Conservation (phyloP, 495 filamentous ascomycete genomes). For the Tuber magnatum region DNA sequence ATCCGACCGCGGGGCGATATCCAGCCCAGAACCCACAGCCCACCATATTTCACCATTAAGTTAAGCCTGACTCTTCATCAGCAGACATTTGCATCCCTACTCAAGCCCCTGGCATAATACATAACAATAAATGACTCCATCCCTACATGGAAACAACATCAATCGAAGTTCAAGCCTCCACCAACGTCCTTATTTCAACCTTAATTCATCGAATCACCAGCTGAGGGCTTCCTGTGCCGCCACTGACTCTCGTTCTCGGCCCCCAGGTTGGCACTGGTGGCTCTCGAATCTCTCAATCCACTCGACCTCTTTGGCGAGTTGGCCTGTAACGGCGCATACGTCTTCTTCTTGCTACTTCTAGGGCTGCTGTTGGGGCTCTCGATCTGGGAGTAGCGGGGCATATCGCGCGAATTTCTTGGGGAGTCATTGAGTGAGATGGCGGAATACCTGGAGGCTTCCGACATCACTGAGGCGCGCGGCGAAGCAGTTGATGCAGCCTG, state of each 20-base stretch:
- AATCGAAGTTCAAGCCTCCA: background rate
- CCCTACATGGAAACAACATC: background rate
- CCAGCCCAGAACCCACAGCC: background rate
- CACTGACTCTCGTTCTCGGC: background rate
- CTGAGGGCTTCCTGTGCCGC: background rate
- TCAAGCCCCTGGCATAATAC: background rate
- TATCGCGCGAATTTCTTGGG: background rate
- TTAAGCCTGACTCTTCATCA: background rate
- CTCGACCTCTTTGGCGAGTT: background rate
- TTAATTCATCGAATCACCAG: background rate
- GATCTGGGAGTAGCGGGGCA: background rate
- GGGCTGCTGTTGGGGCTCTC: background rate
- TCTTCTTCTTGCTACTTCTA: slow-evolving; percentile 1
- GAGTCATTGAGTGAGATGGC: slow-evolving; percentile 2
- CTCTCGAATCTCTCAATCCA: slow-evolving; percentile 2
- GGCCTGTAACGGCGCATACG: background rate
- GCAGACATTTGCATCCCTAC: background rate
- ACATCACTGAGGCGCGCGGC: background rate
- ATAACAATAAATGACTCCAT: slow-evolving; percentile 1
- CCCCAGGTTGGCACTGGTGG: background rate
- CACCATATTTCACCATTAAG: background rate
- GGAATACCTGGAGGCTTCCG: background rate
- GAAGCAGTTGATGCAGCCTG: slow-evolving; percentile 3
- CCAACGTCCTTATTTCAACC: background rate
- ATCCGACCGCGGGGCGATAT: background rate